Percentiles rank a stretch among this genome's conserved stretches.
phyloP scores from a whole-genome alignment of 768 basidiomycete species.

The Boletus sp. region DNA sequence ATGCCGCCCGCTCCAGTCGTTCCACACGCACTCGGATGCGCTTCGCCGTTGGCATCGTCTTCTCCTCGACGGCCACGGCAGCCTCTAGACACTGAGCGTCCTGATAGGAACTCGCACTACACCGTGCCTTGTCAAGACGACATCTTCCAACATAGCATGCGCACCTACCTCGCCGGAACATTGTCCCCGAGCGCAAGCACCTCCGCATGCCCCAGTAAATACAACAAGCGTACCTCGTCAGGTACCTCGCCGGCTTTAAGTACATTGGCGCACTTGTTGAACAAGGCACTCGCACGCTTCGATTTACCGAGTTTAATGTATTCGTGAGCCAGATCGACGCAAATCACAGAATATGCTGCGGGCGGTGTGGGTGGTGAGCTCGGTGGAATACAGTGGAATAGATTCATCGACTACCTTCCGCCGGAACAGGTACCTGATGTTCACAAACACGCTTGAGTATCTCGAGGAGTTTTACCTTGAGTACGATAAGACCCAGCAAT shows the following conservation, averaged over 20 bases:
- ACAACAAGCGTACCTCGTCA: constrained; percentile 49
- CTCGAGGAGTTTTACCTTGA: constrained; percentile 66
- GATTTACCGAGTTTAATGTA: constrained; percentile 75
- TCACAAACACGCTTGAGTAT: constrained; percentile 61
- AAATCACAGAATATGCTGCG: constrained; percentile 59
- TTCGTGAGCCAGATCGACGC: constrained; percentile 73
- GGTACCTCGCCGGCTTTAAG: constrained; percentile 46
- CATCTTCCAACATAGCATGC: neutral
- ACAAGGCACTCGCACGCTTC: constrained; percentile 62
- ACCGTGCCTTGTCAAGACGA: neutral
- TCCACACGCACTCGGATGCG: constrained; percentile 58
- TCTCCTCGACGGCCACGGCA: constrained; percentile 41
- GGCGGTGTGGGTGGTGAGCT: neutral
- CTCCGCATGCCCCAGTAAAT: constrained; percentile 65
- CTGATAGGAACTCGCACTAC: constrained; percentile 51
- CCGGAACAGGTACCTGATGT: constrained; percentile 36
- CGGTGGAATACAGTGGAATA: neutral
- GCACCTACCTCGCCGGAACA: constrained; percentile 51
- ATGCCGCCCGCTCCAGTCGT: constrained; percentile 63
- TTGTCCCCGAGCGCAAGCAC: constrained; percentile 60
- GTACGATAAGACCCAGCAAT: constrained; percentile 60
- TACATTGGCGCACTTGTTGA: constrained; percentile 50
- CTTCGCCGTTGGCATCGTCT: constrained; percentile 46
- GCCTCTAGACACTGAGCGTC: constrained; percentile 54
- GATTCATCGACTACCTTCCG: constrained; percentile 50